phyloP scores from a whole-genome alignment of 2,329 filamentous ascomycete genomes.

The Ophiostoma piceae region DNA sequence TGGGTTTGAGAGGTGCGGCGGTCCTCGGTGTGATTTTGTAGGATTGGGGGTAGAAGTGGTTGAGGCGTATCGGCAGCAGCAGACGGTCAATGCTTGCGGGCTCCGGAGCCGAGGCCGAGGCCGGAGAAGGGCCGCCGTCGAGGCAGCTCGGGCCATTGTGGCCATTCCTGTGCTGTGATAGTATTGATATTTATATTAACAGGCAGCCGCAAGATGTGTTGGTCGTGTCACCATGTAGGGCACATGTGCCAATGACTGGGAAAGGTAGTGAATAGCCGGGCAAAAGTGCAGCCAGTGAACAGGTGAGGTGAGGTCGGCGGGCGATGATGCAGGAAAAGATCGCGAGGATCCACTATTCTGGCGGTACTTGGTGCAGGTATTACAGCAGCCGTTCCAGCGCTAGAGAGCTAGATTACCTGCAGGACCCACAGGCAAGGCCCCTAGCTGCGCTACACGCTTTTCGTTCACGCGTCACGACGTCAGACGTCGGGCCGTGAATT shows the following conservation, averaged over 20 bases:
- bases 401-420: background rate
- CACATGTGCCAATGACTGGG: background rate
- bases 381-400: background rate
- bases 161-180: background rate
- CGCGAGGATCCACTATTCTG: background rate
- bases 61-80: background rate
- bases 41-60: background rate
- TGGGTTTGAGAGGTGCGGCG: slow-evolving; percentile 7
- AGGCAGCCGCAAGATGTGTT: background rate
- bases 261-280: background rate
- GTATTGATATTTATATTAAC: background rate
- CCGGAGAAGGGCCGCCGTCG: slow-evolving; percentile 7
- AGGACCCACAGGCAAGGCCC: background rate
- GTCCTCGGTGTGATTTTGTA: background rate
- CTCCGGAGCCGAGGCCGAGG: slow-evolving; percentile 5
- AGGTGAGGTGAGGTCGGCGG: background rate
- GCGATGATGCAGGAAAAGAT: background rate
- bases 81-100: background rate
- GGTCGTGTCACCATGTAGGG: background rate
- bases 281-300: background rate
- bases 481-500: background rate
- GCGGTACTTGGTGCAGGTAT: background rate
- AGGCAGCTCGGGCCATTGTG: slow-evolving; percentile 13
- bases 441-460: background rate
- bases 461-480: background rate